These are phyloP conservation scores for Trametes versicolor DNA, from an alignment of 1,284 basidiomycete species.

Conservation along the genomic window DNA sequence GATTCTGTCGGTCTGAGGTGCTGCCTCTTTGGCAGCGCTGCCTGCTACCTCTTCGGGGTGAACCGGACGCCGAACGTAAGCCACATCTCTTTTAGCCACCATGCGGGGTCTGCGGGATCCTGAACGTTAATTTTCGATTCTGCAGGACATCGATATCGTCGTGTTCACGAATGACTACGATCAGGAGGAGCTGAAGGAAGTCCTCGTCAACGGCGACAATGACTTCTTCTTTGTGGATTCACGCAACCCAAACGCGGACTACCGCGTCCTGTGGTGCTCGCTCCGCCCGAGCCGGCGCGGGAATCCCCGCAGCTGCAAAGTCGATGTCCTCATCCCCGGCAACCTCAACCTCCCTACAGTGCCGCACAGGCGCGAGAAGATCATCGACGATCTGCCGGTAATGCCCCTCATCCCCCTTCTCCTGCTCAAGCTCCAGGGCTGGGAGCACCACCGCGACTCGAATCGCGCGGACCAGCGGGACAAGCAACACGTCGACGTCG, in stretches of 20 bases:
- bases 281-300: conserved; percentile 22
- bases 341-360: conserved; percentile 44
- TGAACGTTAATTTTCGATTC: neutral
- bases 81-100: neutral
- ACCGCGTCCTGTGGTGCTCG: conserved; percentile 44
- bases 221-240: conserved; percentile 42
- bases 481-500: conserved; percentile 44
- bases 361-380: conserved; percentile 31
- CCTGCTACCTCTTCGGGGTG: conserved; percentile 50
- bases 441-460: conserved; percentile 45
- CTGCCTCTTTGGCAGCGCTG: conserved; percentile 38
- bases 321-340: conserved; percentile 49
- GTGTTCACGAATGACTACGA: conserved; percentile 34
- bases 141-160: conserved; percentile 46
- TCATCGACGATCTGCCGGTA: conserved; percentile 38
- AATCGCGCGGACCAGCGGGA: conserved; percentile 32
- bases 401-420: conserved; percentile 45
- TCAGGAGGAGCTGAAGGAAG: conserved; percentile 40
- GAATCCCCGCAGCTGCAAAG: conserved; percentile 39
- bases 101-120: neutral
- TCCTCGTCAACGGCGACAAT: conserved; percentile 31
- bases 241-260: conserved; percentile 37
- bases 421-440: conserved; percentile 48
- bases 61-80: conserved; percentile 51
- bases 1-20: conserved; percentile 7